Evolutionary conservation across 129 eudicot species (phyloP), one percentile per base, ranked within the genome.

Genomic region (Flaveria trinervia): DNA sequence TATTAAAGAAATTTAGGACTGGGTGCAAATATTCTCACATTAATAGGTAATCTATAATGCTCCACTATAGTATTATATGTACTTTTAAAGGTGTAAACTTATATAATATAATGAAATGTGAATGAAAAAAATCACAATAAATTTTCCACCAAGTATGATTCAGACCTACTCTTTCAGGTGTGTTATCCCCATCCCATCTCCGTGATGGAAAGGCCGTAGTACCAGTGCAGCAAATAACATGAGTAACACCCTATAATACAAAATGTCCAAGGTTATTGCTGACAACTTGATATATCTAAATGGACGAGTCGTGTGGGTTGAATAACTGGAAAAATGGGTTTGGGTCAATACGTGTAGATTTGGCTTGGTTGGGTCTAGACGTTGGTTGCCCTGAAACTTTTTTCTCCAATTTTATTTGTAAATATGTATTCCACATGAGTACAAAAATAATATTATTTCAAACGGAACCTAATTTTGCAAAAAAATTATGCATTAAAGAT

Each of bases 181-280:
- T 94, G 72, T 94, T 94, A 74, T 94, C 96, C 3, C 97, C 97
- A 77, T 94, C 97, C 98, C 98, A 94, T 77, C 98, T 82, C 78
- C 73, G 81, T 67, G 98, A 94, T 15, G 98, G 98, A 82, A 94
- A 94, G 59, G 98, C 98, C 15, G 98, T 94, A 71, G 98, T 94
- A 66, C 97, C 98, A 17, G 98, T 94, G 92, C 93, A 87, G 89
- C 97, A 91, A 28, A 94, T 94, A 73, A 91, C 97, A 84, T 94
- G 97, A 28, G 98, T 94, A 30, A 94, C 92, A 68, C 93, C 97
- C 98, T 94, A 73, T 30, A 59, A 80, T 44, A 57, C 77, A 81
- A 65, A 54, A 67, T 68, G 43, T 49, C n/a, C 56, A 15, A 67
- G 33, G 85, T 83, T 65, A 80, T 80, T 45, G 49, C 65, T 49